Conservation (phyloP, 495 filamentous ascomycete species). For the Parathielavia appendiculata region DNA sequence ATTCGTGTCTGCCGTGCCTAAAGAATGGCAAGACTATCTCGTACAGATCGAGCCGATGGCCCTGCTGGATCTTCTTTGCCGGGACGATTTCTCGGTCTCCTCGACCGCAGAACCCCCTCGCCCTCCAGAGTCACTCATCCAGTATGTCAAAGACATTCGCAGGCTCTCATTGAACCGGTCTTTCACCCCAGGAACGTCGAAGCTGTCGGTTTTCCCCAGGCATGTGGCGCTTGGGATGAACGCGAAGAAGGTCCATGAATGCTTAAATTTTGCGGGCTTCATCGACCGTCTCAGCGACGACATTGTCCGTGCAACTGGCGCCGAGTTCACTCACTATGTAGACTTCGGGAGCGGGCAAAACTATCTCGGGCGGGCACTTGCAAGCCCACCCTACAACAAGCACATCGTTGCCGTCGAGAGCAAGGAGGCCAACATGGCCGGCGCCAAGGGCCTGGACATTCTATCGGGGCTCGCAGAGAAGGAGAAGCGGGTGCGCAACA, state of each 20-base stretch:
- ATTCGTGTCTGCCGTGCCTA: slow-evolving; percentile 66
- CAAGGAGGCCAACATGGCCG: slow-evolving; percentile 74
- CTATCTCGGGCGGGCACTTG: slow-evolving; percentile 84
- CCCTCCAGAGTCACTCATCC: slow-evolving; percentile 63
- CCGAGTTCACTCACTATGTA: slow-evolving; percentile 75
- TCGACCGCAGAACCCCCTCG: slow-evolving; percentile 30
- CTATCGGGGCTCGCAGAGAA: slow-evolving; percentile 63
- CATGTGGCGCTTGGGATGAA: slow-evolving; percentile 88
- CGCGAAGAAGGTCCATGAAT: slow-evolving; percentile 92
- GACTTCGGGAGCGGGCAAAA: slow-evolving; percentile 97
- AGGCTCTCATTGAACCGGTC: slow-evolving; percentile 61
- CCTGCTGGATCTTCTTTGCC: slow-evolving; percentile 72
- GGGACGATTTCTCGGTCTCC: slow-evolving; percentile 57
- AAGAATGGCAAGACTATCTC: slow-evolving; percentile 78
- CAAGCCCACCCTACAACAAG: slow-evolving; percentile 75
- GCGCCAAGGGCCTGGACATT: slow-evolving; percentile 77
- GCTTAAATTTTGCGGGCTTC: slow-evolving; percentile 56
- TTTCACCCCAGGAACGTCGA: slow-evolving; percentile 42
- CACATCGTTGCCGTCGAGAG: slow-evolving; percentile 90
- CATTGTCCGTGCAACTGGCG: slow-evolving; percentile 36
- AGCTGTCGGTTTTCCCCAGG: slow-evolving; percentile 52
- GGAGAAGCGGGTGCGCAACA: slow-evolving; percentile 65
- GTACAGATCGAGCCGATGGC: slow-evolving; percentile 60
- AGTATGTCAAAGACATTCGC: slow-evolving; percentile 72
- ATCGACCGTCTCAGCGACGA: slow-evolving; percentile 52